Evolutionary conservation across 441 rosid species (phyloP).

Genomic region (Adansonia rubrostipa): DNA sequence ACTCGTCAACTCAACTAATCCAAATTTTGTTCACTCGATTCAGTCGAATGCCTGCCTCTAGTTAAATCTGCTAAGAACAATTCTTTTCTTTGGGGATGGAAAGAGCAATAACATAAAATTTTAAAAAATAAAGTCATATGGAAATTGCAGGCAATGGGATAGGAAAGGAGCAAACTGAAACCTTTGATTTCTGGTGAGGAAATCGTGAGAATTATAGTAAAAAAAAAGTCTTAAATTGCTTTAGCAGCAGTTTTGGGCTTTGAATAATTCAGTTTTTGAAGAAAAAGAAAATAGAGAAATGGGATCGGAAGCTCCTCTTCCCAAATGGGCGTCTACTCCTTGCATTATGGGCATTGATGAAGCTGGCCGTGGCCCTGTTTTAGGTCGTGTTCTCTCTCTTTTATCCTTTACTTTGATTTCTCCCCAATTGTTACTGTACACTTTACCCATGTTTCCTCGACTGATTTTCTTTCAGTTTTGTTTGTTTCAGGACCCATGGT

Average conservation of each 20-base stretch:
- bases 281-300: slow-evolving; percentile 30
- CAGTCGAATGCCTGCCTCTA: too few relatives aligned
- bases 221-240: background rate
- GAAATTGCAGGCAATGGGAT: too few relatives aligned
- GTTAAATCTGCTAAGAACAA: too few relatives aligned
- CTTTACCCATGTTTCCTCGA: background rate
- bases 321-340: slow-evolving; percentile 72
- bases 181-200: background rate
- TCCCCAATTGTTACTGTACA: background rate
- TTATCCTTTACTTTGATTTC: background rate
- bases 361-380: slow-evolving; percentile 95
- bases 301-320: slow-evolving; percentile 52
- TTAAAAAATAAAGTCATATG: too few relatives aligned
- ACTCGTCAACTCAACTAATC: too few relatives aligned
- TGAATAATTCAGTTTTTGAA: background rate
- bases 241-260: background rate
- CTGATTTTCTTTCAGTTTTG: background rate
- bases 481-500: slow-evolving; percentile 85
- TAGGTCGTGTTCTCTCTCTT: slow-evolving; percentile 42
- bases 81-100: too few relatives aligned
- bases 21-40: too few relatives aligned
- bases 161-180: background rate
- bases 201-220: background rate
- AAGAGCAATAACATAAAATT: too few relatives aligned
- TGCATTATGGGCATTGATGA: slow-evolving; percentile 95